phyloP scores from a whole-genome alignment of 1,139 yeast species.

The Candida frijolesensis region DNA sequence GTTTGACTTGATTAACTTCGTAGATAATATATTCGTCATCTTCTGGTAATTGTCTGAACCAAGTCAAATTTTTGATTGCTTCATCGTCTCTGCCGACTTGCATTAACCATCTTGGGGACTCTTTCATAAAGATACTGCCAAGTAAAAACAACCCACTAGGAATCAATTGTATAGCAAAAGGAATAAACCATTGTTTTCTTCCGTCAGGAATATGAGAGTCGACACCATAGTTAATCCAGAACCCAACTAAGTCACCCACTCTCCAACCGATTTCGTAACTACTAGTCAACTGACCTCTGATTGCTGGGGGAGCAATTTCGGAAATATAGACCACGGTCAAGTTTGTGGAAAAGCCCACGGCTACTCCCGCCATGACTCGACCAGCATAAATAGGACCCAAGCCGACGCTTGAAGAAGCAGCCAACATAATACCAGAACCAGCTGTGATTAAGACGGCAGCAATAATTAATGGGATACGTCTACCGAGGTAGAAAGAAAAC shows the following conservation, averaged over 20 bases:
- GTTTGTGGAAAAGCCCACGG: conserved; percentile 45
- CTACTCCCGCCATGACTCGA: conserved; percentile 42
- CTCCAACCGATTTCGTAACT: conserved; percentile 48
- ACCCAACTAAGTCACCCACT: conserved; percentile 45
- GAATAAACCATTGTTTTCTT: conserved; percentile 44
- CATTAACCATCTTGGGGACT: conserved; percentile 45
- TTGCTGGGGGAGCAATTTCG: conserved; percentile 44
- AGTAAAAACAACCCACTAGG: conserved; percentile 43
- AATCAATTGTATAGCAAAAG: conserved; percentile 45
- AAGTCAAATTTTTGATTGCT: conserved; percentile 38
- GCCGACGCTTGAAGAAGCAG: conserved; percentile 30
- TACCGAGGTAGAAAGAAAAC: conserved; percentile 37
- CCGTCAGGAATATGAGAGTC: conserved; percentile 30
- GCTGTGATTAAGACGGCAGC: conserved; percentile 38
- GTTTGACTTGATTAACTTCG: conserved; percentile 35
- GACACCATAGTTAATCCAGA: conserved; percentile 47
- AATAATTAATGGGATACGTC: conserved; percentile 35
- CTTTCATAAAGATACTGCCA: conserved; percentile 39
- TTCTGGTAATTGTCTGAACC: conserved; percentile 41
- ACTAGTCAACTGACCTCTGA: conserved; percentile 41
- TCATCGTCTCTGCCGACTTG: conserved; percentile 36
- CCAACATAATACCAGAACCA: conserved; percentile 46
- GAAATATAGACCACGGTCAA: conserved; percentile 44
- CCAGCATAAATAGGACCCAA: conserved; percentile 47
- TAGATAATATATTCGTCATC: conserved; percentile 40